Evolutionary conservation across 352 stramenopile genomes (phyloP).

Genomic region (Pythium periplocum): DNA sequence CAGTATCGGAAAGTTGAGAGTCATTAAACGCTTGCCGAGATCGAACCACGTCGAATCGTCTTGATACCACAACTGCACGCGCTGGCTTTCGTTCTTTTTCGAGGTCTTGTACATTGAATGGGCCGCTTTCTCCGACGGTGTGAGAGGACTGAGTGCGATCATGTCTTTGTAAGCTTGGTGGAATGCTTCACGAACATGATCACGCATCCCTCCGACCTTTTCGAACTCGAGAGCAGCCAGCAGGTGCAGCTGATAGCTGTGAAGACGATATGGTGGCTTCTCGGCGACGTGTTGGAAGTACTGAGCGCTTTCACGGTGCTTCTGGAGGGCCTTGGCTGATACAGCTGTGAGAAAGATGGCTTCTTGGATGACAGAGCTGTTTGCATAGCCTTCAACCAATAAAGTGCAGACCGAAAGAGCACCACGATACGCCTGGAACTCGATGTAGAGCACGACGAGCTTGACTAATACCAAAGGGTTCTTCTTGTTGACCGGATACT

Average conservation of each 20-base stretch:
- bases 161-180: slow-evolving; percentile 54
- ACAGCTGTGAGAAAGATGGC: slow-evolving; percentile 64
- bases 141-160: slow-evolving; percentile 36
- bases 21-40: slow-evolving; percentile 35
- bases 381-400: slow-evolving; percentile 53
- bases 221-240: slow-evolving; percentile 52
- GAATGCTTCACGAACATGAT: slow-evolving; percentile 40
- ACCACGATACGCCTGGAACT: slow-evolving; percentile 52
- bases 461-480: slow-evolving; percentile 48
- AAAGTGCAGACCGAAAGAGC: slow-evolving; percentile 64
- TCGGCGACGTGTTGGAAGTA: slow-evolving; percentile 72
- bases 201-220: slow-evolving; percentile 29
- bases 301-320: slow-evolving; percentile 57
- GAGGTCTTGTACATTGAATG: slow-evolving; percentile 58
- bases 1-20: slow-evolving; percentile 42
- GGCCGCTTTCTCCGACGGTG: slow-evolving; percentile 44
- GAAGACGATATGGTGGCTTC: slow-evolving; percentile 40
- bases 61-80: slow-evolving; percentile 46
- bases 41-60: slow-evolving; percentile 60
- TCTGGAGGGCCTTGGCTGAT: slow-evolving; percentile 42
- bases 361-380: slow-evolving; percentile 31
- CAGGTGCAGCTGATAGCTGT: slow-evolving; percentile 50
- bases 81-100: slow-evolving; percentile 55
- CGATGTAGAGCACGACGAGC: slow-evolving; percentile 59
- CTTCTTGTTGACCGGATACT: slow-evolving; percentile 65